phyloP scores from a whole-genome alignment of 2,329 filamentous ascomycete species.

The Amesomyces nigricolor region DNA sequence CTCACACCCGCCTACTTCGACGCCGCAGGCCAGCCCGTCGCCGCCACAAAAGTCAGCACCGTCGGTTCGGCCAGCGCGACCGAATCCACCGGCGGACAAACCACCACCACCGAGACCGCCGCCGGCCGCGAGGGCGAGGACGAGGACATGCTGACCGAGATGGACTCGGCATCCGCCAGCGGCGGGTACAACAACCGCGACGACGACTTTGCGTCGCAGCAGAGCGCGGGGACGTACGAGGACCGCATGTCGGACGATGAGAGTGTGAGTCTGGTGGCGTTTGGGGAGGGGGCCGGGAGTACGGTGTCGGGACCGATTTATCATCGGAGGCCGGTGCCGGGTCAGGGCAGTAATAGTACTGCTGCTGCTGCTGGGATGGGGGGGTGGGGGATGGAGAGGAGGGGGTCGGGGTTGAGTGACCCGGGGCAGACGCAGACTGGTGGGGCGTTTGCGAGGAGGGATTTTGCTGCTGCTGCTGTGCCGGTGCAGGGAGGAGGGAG shows the following conservation, averaged over 20 bases:
- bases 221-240: slow-evolving; percentile 47
- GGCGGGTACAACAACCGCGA: slow-evolving; percentile 44
- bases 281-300: slow-evolving; percentile 85
- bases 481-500: not conserved
- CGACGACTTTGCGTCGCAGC: slow-evolving; percentile 41
- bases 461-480: slow-evolving; percentile 1
- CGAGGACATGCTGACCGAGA: slow-evolving; percentile 56
- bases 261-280: slow-evolving; percentile 78
- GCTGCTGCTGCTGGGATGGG: not conserved
- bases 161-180: slow-evolving; percentile 47
- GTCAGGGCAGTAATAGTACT: slow-evolving; percentile 28
- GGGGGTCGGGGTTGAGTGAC: slow-evolving; percentile 48
- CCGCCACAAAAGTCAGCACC: slow-evolving; percentile 73
- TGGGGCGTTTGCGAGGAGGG: not conserved
- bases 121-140: slow-evolving; percentile 44
- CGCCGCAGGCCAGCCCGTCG: slow-evolving; percentile 61
- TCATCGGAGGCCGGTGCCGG: slow-evolving; percentile 44
- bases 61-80: slow-evolving; percentile 89
- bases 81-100: slow-evolving; percentile 62
- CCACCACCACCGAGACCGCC: slow-evolving; percentile 44
- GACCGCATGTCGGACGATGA: slow-evolving; percentile 84
- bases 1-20: slow-evolving; percentile 74
- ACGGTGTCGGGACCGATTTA: slow-evolving; percentile 76
- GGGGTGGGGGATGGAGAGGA: slow-evolving; percentile 44
- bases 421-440: slow-evolving; percentile 28